Conservation (phyloP, 2,329 filamentous ascomycete species). For the Fusarium staphyleae region DNA sequence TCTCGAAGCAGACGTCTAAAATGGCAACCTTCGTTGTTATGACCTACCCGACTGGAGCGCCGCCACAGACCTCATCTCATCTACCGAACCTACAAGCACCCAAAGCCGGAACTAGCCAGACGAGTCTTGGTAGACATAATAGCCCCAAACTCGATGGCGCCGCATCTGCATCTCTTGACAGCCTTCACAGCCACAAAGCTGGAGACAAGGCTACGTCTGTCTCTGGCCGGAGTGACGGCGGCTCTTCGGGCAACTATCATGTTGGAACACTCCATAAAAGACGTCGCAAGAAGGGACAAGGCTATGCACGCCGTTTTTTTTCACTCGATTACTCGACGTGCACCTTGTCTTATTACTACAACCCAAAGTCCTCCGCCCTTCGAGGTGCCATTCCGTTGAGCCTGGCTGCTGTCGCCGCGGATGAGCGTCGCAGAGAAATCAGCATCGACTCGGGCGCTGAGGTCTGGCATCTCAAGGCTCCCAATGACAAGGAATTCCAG, state of each 20-base stretch:
- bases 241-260: conserved; percentile 67
- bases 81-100: conserved; percentile 64
- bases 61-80: conserved; percentile 77
- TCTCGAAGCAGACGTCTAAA: conserved; percentile 94
- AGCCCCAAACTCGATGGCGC: conserved; percentile 55
- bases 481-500: conserved; percentile 82
- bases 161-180: conserved; percentile 65
- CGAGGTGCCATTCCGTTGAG: conserved; percentile 92
- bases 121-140: conserved; percentile 58
- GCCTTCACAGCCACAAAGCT: conserved; percentile 61
- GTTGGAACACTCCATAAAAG: conserved; percentile 89
- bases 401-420: conserved; percentile 87
- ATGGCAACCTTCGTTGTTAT: conserved; percentile 93
- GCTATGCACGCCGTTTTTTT: conserved; percentile 92
- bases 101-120: conserved; percentile 53
- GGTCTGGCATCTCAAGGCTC: conserved; percentile 91
- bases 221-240: conserved; percentile 59
- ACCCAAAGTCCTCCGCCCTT: conserved; percentile 89
- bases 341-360: conserved; percentile 95
- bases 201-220: conserved; percentile 56
- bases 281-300: conserved; percentile 90
- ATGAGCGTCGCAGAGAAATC: conserved; percentile 88
- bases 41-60: conserved; percentile 85
- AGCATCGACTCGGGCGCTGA: conserved; percentile 97
- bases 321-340: conserved; percentile 94